phyloP scores from a whole-genome alignment of 163 green algal species.

The Chloromonas sp. region DNA sequence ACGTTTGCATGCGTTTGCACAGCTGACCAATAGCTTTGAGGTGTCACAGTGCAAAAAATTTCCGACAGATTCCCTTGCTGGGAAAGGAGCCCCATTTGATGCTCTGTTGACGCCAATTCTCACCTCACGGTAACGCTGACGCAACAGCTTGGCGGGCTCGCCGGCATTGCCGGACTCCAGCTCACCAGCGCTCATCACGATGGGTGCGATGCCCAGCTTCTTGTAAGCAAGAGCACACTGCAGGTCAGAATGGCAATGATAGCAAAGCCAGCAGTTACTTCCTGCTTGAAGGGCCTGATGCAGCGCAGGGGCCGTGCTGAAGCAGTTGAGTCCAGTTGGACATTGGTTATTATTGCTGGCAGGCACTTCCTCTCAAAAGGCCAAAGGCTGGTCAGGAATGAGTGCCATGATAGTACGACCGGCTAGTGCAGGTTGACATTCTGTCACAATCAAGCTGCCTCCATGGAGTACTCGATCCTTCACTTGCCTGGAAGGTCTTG shows the following conservation, averaged over 20 bases:
- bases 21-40: no score
- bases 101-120: not conserved
- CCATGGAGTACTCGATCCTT: not conserved
- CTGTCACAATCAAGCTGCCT: not conserved
- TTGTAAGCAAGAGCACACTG: constrained; percentile 95
- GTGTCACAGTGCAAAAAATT: no score
- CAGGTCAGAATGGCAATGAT: constrained; percentile 2
- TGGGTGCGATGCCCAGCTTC: constrained; percentile 95
- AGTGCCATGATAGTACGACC: not conserved
- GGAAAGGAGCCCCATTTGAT: not conserved
- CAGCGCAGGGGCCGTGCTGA: not conserved
- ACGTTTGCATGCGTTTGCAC: not conserved
- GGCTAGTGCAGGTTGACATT: not conserved
- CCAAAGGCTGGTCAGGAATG: not conserved
- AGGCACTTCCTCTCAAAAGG: not conserved
- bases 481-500: constrained; percentile 52
- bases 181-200: constrained; percentile 98
- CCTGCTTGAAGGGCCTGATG: not conserved
- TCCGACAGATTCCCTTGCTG: no score
- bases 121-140: constrained; percentile 83
- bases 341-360: not conserved
- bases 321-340: not conserved
- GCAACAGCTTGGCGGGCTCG: constrained; percentile 96
- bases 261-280: not conserved
- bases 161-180: constrained; percentile 97